Evolutionary conservation across 169 alveolate genomes (phyloP), one percentile per base, ranked within the genome.

Genomic region (Eimeria falciformis): DNA sequence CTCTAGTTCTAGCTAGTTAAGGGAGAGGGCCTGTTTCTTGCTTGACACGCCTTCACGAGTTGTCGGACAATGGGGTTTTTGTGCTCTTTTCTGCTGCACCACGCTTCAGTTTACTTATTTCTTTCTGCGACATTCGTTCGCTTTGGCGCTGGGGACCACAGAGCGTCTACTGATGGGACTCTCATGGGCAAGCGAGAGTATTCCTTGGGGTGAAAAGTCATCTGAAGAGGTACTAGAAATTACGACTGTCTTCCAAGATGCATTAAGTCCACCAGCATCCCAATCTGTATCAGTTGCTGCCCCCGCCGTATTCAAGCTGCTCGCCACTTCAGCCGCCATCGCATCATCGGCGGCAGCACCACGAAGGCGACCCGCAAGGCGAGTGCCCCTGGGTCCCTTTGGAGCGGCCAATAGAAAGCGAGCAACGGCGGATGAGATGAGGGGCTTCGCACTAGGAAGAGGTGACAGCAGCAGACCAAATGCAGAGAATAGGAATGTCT

Each of bases 281-380:
- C 43, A 68, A 3, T 47, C 46, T 77, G 66, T 53, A 29, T 27
- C 88, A 27, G 53, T 50, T 23, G 18, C 37, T 27, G 18, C 88
- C n/a, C 88, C 71, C 27, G 75, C 88, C 6, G 73, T 53, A 21
- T 27, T 73, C 18, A 40, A 27, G 53, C 21, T 79, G 73, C 37
- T 79, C 50, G 88, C 88, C 18, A 79, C 88, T 79, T 79, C 88
- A 18, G 88, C 88, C 33, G 88, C 88, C 25, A 29, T 50, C 43
- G 56, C 43, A 17, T 21, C n/a, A 17, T 12, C 65, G n/a, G 17
- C 65, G 25, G 3, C 65, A 53, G 65, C 65, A 21, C 17, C 17
- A 2, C n/a, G 25, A 53, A 33, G 40, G 40, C 40, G 40, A 33
- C 40, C 40, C 40, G 40, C 40, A 33, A 33, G 40, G 40, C 40